Conservation (phyloP, 2,329 filamentous ascomycete genomes). For the Aspergillus tanneri region DNA sequence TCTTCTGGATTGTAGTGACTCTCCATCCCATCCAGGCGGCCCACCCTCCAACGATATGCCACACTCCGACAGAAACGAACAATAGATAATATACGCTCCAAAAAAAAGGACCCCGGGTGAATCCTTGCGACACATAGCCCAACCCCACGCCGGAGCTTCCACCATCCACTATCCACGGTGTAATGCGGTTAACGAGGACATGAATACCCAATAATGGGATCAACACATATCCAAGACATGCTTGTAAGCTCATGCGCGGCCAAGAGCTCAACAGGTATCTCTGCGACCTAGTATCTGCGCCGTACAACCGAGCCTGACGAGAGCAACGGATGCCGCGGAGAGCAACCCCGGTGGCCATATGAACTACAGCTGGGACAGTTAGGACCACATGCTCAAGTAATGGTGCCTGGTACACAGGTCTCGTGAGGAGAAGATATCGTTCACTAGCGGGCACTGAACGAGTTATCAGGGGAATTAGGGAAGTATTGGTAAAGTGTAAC, state of each 20-base stretch:
- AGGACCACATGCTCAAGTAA: slow-evolving; percentile 78
- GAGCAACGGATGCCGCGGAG: slow-evolving; percentile 72
- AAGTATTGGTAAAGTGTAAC: slow-evolving; percentile 78
- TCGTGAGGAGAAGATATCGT: slow-evolving; percentile 82
- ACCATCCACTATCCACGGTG: slow-evolving; percentile 75
- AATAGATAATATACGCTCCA: slow-evolving; percentile 69
- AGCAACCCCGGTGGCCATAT: slow-evolving; percentile 73
- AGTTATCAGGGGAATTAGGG: slow-evolving; percentile 73
- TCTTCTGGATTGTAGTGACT: slow-evolving; percentile 38
- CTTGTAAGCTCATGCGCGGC: slow-evolving; percentile 70
- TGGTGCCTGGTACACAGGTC: slow-evolving; percentile 86
- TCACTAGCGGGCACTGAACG: slow-evolving; percentile 73
- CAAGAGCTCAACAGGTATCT: slow-evolving; percentile 52
- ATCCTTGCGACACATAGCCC: slow-evolving; percentile 80
- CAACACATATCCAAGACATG: slow-evolving; percentile 70
- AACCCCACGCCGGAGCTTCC: slow-evolving; percentile 84
- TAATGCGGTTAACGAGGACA: slow-evolving; percentile 69
- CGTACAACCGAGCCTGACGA: slow-evolving; percentile 72
- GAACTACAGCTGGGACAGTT: slow-evolving; percentile 68
- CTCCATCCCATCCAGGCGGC: slow-evolving; percentile 72
- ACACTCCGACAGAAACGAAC: slow-evolving; percentile 66
- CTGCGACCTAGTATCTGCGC: slow-evolving; percentile 61
- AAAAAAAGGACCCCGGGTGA: slow-evolving; percentile 66
- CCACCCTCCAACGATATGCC: slow-evolving; percentile 80
- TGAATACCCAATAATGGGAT: slow-evolving; percentile 67